Evolutionary conservation across 441 rosid species (phyloP).

Genomic region (Geranium incanum): DNA sequence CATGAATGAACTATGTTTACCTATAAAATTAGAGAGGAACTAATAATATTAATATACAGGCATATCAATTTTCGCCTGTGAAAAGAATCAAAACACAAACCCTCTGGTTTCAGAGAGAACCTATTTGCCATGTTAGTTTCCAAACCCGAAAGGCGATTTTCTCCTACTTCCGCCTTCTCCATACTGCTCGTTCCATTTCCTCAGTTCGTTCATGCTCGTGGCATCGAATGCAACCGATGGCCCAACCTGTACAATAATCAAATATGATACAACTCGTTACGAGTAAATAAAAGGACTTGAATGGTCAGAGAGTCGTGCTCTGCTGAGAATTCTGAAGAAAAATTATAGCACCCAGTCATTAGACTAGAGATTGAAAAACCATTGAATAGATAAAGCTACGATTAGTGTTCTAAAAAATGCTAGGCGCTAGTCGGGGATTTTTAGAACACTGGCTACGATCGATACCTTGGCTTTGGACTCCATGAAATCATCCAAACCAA

Average conservation of each 20-base stretch:
- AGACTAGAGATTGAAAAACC: not conserved
- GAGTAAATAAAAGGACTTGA: not conserved
- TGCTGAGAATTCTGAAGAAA: not conserved
- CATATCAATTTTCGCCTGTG: too few relatives aligned
- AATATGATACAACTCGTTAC: not conserved
- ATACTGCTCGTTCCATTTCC: constrained; percentile 96
- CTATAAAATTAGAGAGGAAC: too few relatives aligned
- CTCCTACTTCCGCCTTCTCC: constrained; percentile 93
- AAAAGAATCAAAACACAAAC: too few relatives aligned
- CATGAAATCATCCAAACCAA: constrained; percentile 64
- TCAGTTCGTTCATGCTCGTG: constrained; percentile 76
- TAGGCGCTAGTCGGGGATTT: too few relatives aligned
- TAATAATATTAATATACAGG: too few relatives aligned
- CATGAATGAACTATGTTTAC: too few relatives aligned
- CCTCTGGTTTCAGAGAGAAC: not conserved
- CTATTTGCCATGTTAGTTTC: constrained; percentile 19
- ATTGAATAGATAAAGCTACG: not conserved
- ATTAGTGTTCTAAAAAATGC: too few relatives aligned
- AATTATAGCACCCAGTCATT: not conserved
- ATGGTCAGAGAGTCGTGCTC: not conserved
- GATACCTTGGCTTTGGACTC: constrained; percentile 72
- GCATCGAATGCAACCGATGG: constrained; percentile 89
- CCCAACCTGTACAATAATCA: constrained; percentile 46
- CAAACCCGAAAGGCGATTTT: constrained; percentile 74
- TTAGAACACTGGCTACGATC: not conserved